phyloP scores from a whole-genome alignment of 2,329 filamentous ascomycete species.

The Myotisia sp. region DNA sequence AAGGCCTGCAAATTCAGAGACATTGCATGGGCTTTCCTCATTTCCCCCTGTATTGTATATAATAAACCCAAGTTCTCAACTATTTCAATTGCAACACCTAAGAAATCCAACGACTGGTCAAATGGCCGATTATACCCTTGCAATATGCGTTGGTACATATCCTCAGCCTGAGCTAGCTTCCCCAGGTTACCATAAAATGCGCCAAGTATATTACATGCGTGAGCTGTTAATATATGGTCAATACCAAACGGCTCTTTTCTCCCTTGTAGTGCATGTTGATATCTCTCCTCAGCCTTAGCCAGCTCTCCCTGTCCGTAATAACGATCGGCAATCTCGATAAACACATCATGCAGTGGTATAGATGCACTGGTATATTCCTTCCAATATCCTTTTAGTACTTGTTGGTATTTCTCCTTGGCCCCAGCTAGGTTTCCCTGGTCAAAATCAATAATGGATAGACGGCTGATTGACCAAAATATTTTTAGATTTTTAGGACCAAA shows the following conservation, averaged over 20 bases:
- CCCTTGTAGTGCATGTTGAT: conserved; percentile 2
- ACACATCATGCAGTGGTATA: neutral
- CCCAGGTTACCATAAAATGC: neutral
- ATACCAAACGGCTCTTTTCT: neutral
- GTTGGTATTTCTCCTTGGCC: conserved; percentile 1
- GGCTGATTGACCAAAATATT: neutral
- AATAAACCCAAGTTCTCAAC: no score
- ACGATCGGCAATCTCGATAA: neutral
- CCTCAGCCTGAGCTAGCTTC: conserved; percentile 4
- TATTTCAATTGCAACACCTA: no score
- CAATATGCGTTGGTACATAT: neutral
- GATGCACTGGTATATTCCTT: neutral
- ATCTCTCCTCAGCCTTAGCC: conserved; percentile 2
- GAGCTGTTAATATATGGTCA: conserved; percentile 3
- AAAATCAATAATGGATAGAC: neutral
- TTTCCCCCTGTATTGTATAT: no score
- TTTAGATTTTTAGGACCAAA: neutral
- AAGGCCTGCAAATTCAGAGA: no score
- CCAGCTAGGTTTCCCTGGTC: neutral
- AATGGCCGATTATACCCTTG: no score
- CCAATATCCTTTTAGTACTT: neutral
- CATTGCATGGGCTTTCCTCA: no score
- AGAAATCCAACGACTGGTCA: no score
- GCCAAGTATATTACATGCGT: neutral
- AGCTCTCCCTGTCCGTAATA: conserved; percentile 1